Conservation (phyloP, 768 basidiomycete genomes). For the Lyophyllum atratum region DNA sequence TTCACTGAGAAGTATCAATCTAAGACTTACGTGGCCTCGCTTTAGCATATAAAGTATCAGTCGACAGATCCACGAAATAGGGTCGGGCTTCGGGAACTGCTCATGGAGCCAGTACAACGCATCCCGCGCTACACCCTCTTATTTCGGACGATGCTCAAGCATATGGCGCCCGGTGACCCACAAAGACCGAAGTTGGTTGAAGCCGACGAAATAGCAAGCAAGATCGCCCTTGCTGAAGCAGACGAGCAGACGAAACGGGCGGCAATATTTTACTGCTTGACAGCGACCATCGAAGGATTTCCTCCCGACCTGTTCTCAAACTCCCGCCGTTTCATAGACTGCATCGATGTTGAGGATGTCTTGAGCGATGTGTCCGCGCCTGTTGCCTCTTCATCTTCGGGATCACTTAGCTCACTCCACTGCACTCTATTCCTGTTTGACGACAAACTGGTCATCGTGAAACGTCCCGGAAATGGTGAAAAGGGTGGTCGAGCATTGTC, state of each 20-base stretch:
- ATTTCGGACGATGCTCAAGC: slow-evolving; percentile 90
- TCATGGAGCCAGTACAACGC: slow-evolving; percentile 96
- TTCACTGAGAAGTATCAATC: slow-evolving; percentile 2
- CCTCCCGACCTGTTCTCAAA: slow-evolving; percentile 90
- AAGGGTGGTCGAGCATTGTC: slow-evolving; percentile 71
- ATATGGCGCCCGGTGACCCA: slow-evolving; percentile 77
- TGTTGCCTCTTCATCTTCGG: slow-evolving; percentile 40
- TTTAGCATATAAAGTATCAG: slow-evolving; percentile 85
- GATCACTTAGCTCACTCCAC: slow-evolving; percentile 55
- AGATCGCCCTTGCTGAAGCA: slow-evolving; percentile 88
- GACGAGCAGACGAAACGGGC: slow-evolving; percentile 92
- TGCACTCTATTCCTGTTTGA: slow-evolving; percentile 93
- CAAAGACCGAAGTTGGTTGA: slow-evolving; percentile 80
- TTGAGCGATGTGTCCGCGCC: slow-evolving; percentile 52
- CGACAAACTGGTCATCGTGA: slow-evolving; percentile 90
- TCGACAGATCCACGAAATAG: slow-evolving; percentile 74
- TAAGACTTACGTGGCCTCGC: slow-evolving; percentile 11
- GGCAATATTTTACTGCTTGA: slow-evolving; percentile 84
- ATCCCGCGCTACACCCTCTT: slow-evolving; percentile 94
- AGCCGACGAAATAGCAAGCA: slow-evolving; percentile 85
- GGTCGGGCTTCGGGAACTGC: slow-evolving; percentile 84
- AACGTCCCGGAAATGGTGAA: slow-evolving; percentile 77
- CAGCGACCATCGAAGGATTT: slow-evolving; percentile 85
- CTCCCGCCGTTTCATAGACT: slow-evolving; percentile 86
- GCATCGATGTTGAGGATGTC: slow-evolving; percentile 90